Evolutionary conservation across 345 rosid species (phyloP), one percentile per base, ranked within the genome.

Genomic region (Hibiscus tridactylites): DNA sequence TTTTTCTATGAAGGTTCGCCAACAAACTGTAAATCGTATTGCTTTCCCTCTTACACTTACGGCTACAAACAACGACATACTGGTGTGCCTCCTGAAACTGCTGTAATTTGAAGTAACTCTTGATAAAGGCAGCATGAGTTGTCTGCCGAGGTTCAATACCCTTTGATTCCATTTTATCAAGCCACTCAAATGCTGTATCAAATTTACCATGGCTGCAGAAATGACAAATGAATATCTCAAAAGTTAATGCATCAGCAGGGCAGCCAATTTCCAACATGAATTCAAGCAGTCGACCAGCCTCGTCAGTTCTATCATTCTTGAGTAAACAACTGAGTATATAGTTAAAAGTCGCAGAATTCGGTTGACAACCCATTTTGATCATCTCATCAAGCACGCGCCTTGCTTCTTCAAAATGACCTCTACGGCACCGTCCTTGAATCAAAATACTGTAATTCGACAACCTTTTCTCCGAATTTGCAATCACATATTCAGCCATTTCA

Each of bases 191-290:
- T 21, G 87, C 89, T 21, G 44, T 17, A 65, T 80, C 77, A 59
- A 81, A 69, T 70, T 77, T 79, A 16, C 81, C 78, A 50, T 39
- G 57, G 49, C 66, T 66, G 29, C 82, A 75, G 37, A 9, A 77
- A 65, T 73, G 13, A 46, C 35, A 74, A 75, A 88, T 84, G 65
- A 84, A 74, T 63, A 85, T 59, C 68, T 84, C 88, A 65, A 71
- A 88, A n/a, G 89, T 88, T 77, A 84, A 56, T 26, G 85, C 80
- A 76, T 85, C 79, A 6, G 85, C 85, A 58, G 79, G 82, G 68
- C 82, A 85, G 46, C 71, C 72, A 2, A 50, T 77, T 17, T 71
- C 73, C 7, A 6, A 54, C 91, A 88, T 88, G 54, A 79, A 78
- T 58, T 78, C 46, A 4, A 85, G 59, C 21, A 78, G 24, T 61